These are phyloP conservation scores for Ogataea naganishii DNA, from an alignment of 805 yeast species.

Conservation along the genomic window DNA sequence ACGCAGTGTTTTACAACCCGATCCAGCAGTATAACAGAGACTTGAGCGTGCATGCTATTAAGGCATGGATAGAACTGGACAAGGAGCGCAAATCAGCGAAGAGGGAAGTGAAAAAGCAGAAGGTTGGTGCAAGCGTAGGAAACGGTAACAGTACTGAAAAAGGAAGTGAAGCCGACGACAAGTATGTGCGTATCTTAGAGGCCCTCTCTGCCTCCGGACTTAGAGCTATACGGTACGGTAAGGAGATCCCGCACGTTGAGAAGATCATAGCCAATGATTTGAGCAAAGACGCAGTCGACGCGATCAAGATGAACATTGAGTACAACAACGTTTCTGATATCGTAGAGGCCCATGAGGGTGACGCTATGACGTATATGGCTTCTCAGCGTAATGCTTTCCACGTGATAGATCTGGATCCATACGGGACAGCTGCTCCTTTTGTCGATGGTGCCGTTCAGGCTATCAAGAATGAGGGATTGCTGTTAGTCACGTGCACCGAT, in stretches of 20 bases:
- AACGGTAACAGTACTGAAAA: slow-evolving; percentile 6
- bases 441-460: slow-evolving; percentile 85
- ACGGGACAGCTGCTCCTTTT: slow-evolving; percentile 96
- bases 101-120: slow-evolving; percentile 13
- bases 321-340: slow-evolving; percentile 51
- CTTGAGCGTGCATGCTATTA: slow-evolving; percentile 72
- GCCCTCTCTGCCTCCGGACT: slow-evolving; percentile 94
- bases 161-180: slow-evolving; percentile 13
- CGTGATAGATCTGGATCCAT: slow-evolving; percentile 91
- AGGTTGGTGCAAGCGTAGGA: slow-evolving; percentile 2
- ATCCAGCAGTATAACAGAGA: slow-evolving; percentile 96
- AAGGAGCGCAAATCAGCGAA: slow-evolving; percentile 25
- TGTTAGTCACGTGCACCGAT: slow-evolving; percentile 93
- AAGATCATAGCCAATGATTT: slow-evolving; percentile 85
- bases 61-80: slow-evolving; percentile 73
- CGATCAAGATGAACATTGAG: slow-evolving; percentile 64
- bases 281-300: slow-evolving; percentile 73
- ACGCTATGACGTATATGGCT: slow-evolving; percentile 84
- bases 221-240: slow-evolving; percentile 87
- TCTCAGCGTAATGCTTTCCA: slow-evolving; percentile 50
- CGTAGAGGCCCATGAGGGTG: slow-evolving; percentile 69
- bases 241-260: slow-evolving; percentile 73
- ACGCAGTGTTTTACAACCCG: slow-evolving; percentile 91
- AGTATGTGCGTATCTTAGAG: slow-evolving; percentile 67
- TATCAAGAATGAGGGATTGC: slow-evolving; percentile 74